Evolutionary conservation across 2,329 filamentous ascomycete genomes (phyloP).

Genomic region (Colletotrichum sp.): DNA sequence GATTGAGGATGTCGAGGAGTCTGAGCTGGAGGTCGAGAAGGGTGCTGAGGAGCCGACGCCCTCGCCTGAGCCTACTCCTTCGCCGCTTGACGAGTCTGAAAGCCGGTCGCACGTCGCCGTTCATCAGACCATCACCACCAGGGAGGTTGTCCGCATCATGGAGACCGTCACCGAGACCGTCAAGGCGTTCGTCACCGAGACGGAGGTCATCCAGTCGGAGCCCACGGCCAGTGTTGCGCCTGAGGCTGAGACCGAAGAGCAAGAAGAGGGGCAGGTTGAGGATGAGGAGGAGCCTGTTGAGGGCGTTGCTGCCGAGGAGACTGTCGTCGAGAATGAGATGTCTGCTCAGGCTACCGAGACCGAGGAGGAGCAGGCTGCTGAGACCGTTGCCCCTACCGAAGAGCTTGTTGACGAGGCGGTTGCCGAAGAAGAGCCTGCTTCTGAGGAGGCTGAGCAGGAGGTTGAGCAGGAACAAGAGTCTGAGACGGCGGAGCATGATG

Average conservation of each 20-base stretch:
- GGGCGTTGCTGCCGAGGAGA: not conserved
- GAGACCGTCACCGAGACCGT: slow-evolving; percentile 35
- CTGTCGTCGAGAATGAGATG: not conserved
- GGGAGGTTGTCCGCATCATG: slow-evolving; percentile 35
- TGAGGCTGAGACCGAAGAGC: not conserved
- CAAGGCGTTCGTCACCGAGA: slow-evolving; percentile 29
- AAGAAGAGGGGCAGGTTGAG: not conserved
- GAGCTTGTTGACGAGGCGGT: not conserved
- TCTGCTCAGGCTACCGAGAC: not conserved
- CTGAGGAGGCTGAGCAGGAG: not conserved
- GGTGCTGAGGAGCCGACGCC: not conserved
- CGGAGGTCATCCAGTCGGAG: slow-evolving; percentile 17
- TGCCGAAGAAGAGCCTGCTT: not conserved
- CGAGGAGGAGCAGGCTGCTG: not conserved
- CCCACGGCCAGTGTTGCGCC: not conserved
- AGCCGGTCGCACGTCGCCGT: not conserved
- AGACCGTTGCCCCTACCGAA: not conserved
- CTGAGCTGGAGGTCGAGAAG: not conserved
- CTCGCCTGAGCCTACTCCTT: not conserved
- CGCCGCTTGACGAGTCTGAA: not conserved
- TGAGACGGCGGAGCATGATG: not conserved
- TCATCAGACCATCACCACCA: slow-evolving; percentile 30
- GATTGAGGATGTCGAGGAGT: not conserved
- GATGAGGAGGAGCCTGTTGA: not conserved
- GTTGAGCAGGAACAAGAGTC: not conserved